These are phyloP conservation scores for Wallacemonas sp. DNA, from an alignment of 208 protist genomes.

Conservation along the genomic window DNA sequence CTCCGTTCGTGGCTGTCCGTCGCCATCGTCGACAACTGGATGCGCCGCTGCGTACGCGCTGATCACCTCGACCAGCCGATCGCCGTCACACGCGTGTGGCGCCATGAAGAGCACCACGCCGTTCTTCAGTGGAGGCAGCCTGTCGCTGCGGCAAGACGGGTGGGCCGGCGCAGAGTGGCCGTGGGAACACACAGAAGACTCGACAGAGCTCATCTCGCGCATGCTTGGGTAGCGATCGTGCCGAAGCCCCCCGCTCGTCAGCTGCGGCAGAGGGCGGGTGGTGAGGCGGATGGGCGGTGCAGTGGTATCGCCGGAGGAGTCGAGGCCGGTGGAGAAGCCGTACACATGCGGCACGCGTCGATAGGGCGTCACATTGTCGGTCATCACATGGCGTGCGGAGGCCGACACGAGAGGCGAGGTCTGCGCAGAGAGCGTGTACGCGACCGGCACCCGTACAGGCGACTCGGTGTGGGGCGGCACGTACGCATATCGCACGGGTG, in stretches of 20 bases:
- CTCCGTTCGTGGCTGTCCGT: not conserved
- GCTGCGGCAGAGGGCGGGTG: not conserved
- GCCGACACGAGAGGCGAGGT: too few species aligned
- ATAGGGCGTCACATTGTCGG: not conserved
- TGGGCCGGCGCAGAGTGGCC: too few species aligned
- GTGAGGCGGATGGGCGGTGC: not conserved
- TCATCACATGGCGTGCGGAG: too few species aligned
- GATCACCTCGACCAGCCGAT: not conserved
- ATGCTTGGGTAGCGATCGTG: too few species aligned
- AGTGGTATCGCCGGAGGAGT: not conserved
- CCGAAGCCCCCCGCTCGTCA: not conserved
- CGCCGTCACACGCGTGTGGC: constrained; percentile 11
- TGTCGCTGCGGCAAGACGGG: not conserved
- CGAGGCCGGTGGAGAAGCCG: not conserved
- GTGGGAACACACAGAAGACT: too few species aligned
- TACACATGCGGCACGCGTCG: not conserved
- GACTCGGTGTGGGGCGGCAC: too few species aligned
- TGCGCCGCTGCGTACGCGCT: not conserved
- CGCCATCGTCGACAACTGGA: not conserved
- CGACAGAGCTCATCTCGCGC: too few species aligned
- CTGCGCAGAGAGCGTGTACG: too few species aligned
- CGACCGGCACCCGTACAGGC: too few species aligned
- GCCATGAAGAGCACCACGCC: constrained; percentile 24
- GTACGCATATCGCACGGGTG: too few species aligned
- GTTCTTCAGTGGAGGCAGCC: not conserved